Evolutionary conservation across 2,329 filamentous ascomycete species (phyloP).

Genomic region (Phoma sp.): DNA sequence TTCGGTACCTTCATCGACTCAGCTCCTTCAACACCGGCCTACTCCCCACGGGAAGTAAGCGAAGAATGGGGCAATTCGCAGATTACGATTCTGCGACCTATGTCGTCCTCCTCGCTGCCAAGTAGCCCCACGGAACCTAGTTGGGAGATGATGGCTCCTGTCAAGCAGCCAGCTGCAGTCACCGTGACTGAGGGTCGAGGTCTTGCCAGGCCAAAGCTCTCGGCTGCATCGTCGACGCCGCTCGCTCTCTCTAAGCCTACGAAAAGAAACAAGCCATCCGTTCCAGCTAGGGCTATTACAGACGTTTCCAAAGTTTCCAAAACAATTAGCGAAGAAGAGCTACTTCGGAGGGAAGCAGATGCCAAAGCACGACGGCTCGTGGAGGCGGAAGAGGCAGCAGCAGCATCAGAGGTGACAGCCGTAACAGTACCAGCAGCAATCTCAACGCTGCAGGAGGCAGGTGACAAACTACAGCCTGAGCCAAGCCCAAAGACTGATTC

Average conservation of each 20-base stretch:
- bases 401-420: not conserved
- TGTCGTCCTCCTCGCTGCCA: slow-evolving; percentile 34
- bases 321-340: slow-evolving; percentile 4
- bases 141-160: slow-evolving; percentile 42
- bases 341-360: slow-evolving; percentile 24
- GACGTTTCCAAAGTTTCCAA: slow-evolving; percentile 3
- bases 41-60: slow-evolving; percentile 35
- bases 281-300: slow-evolving; percentile 8
- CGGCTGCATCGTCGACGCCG: not conserved
- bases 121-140: slow-evolving; percentile 37
- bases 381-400: slow-evolving; percentile 9
- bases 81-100: slow-evolving; percentile 36
- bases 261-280: slow-evolving; percentile 12
- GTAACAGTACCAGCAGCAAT: not conserved
- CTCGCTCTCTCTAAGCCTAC: slow-evolving; percentile 23
- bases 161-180: slow-evolving; percentile 15
- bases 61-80: slow-evolving; percentile 38
- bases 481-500: slow-evolving; percentile 19
- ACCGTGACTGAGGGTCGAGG: not conserved
- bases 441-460: slow-evolving; percentile 1
- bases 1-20: slow-evolving; percentile 47
- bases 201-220: slow-evolving; percentile 1
- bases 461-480: slow-evolving; percentile 18
- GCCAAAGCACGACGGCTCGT: slow-evolving; percentile 22
- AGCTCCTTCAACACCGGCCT: slow-evolving; percentile 46